phyloP scores from a whole-genome alignment of 1,284 basidiomycete species.

The Ceratobasidium sp. region DNA sequence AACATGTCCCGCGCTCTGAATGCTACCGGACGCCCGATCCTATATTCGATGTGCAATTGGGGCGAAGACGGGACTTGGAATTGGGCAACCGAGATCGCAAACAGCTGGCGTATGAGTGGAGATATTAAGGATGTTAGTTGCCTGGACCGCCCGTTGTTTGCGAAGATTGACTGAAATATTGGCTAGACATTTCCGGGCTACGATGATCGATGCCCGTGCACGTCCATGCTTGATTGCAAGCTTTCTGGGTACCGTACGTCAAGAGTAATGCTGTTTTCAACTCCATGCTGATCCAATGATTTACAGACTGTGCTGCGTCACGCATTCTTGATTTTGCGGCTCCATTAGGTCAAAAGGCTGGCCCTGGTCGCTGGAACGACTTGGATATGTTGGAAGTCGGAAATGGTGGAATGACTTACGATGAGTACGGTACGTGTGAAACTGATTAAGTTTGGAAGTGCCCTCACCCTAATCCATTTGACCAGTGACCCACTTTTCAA shows the following conservation, averaged over 20 bases:
- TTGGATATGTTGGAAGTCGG: conserved; percentile 56
- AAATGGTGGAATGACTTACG: conserved; percentile 55
- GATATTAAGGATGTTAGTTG: conserved; percentile 54
- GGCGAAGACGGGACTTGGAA: conserved; percentile 55
- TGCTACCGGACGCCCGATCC: conserved; percentile 57
- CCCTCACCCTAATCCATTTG: not conserved
- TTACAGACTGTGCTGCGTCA: conserved; percentile 42
- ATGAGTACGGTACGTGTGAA: conserved; percentile 44
- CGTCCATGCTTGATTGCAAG: conserved; percentile 53
- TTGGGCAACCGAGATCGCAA: conserved; percentile 56
- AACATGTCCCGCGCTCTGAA: conserved; percentile 61
- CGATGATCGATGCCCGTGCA: conserved; percentile 57
- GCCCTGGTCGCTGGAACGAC: conserved; percentile 55
- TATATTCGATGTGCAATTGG: conserved; percentile 66
- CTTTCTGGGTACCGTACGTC: conserved; percentile 51
- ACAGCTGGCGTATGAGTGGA: conserved; percentile 58
- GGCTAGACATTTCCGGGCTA: conserved; percentile 53
- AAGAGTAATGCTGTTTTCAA: not conserved
- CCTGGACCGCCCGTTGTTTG: not conserved
- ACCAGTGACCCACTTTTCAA: conserved; percentile 53
- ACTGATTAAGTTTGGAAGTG: not conserved
- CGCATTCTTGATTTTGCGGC: conserved; percentile 49
- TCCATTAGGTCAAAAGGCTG: conserved; percentile 53
- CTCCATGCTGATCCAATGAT: not conserved
- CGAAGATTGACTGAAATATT: conserved; percentile 19